Evolutionary conservation across 176 grass and related monocot genomes (phyloP).

Genomic region (Carex kokanica): DNA sequence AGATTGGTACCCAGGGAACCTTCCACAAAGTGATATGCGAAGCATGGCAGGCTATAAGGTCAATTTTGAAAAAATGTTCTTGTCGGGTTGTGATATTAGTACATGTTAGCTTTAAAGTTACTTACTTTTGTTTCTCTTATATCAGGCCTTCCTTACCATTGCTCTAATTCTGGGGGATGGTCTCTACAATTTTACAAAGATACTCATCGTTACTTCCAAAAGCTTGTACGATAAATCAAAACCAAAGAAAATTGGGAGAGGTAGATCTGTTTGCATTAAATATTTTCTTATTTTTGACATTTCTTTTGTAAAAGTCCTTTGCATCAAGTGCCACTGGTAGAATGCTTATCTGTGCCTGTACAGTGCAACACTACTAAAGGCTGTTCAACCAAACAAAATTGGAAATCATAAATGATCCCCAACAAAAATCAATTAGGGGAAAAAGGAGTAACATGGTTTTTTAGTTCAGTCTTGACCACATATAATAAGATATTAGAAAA

Average conservation of each 20-base stretch:
- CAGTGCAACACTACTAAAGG: not conserved
- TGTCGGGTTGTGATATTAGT: not conserved
- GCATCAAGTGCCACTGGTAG: not conserved
- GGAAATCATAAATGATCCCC: not conserved
- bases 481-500: not conserved
- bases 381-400: not conserved
- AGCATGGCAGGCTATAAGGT: conserved; percentile 97
- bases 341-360: not conserved
- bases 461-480: not conserved
- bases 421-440: not conserved
- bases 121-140: not conserved
- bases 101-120: not conserved
- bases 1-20: conserved; percentile 60
- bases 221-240: conserved; percentile 53
- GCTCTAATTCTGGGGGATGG: conserved; percentile 86
- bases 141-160: conserved; percentile 87
- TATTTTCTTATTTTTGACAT: not conserved
- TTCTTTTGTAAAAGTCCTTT: not conserved
- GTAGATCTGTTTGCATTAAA: conserved; percentile 20
- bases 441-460: not conserved
- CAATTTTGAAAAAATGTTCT: not conserved
- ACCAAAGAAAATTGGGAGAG: conserved; percentile 44
- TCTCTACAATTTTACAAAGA: conserved; percentile 89
- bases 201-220: conserved; percentile 51
- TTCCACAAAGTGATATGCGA: conserved; percentile 58